Percentiles rank a stretch among this genome's conserved stretches.
Conservation (phyloP, 441 rosid genomes). For the Caryocar brasiliense region DNA sequence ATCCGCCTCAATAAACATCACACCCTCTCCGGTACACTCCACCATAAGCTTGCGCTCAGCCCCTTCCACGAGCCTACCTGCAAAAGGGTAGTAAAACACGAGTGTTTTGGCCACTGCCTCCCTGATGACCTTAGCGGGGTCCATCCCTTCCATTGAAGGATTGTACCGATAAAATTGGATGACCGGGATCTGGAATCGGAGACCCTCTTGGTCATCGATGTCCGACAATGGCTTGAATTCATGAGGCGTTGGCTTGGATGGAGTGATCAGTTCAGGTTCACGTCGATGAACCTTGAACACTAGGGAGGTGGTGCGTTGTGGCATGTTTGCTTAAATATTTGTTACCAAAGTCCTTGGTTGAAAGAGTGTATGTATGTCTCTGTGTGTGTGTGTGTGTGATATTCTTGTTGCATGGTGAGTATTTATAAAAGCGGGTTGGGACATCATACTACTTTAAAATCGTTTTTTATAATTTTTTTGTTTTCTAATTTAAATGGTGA, state of each 20-base stretch:
- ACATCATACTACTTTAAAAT: too few relatives aligned
- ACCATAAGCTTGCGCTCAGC: conserved; percentile 28
- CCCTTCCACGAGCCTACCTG: conserved; percentile 34
- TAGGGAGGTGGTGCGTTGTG: not conserved
- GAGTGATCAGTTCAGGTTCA: conserved; percentile 22
- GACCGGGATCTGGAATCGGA: conserved; percentile 21
- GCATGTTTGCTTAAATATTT: too few relatives aligned
- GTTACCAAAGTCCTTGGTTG: too few relatives aligned
- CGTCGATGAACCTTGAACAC: conserved; percentile 18
- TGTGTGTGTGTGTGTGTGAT: too few relatives aligned
- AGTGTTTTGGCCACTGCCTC: conserved; percentile 29
- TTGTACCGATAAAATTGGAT: conserved; percentile 10
- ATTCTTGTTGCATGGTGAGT: too few relatives aligned
- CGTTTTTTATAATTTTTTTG: too few relatives aligned
- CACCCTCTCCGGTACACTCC: conserved; percentile 41
- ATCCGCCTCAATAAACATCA: conserved; percentile 34
- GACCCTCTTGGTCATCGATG: conserved; percentile 36
- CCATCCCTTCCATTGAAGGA: conserved; percentile 22
- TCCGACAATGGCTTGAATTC: conserved; percentile 30
- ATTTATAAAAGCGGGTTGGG: too few relatives aligned
- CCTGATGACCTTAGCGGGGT: conserved; percentile 23
- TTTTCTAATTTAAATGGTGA: too few relatives aligned
- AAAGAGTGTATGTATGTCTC: too few relatives aligned
- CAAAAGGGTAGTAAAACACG: conserved; percentile 41
- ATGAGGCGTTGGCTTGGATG: conserved; percentile 28